These are phyloP conservation scores for Schoenoplectus tabernaemontani DNA, from an alignment of 202 grass and related monocot genomes.

Conservation along the genomic window DNA sequence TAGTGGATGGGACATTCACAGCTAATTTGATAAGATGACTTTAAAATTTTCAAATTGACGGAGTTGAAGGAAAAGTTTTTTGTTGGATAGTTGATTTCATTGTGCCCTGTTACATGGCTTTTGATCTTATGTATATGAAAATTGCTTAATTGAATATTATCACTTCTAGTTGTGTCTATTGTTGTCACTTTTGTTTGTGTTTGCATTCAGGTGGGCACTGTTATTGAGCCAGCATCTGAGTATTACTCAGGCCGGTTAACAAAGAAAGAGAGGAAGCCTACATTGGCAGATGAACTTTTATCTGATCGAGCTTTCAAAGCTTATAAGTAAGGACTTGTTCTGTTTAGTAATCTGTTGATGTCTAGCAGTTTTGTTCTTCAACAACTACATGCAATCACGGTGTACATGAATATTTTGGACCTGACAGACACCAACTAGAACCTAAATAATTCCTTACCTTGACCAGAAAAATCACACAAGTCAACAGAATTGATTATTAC, in stretches of 20 bases:
- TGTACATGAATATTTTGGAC: not conserved
- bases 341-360: not conserved
- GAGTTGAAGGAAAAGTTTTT: not conserved
- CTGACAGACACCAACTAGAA: not conserved
- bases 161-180: not conserved
- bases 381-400: not conserved
- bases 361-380: not conserved
- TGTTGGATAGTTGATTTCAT: not conserved
- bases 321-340: constrained; percentile 59
- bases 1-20: too few species aligned
- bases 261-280: constrained; percentile 34
- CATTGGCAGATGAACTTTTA: constrained; percentile 52
- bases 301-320: constrained; percentile 50
- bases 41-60: too few species aligned
- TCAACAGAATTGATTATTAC: not conserved
- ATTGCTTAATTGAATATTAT: not conserved
- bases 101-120: not conserved
- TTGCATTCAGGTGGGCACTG: constrained; percentile 57
- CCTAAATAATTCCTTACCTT: not conserved
- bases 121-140: not conserved
- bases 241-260: constrained; percentile 50
- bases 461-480: not conserved
- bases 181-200: not conserved
- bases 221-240: constrained; percentile 73
- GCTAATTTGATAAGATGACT: too few species aligned